phyloP scores from a whole-genome alignment of 1,284 basidiomycete species.

The Cryptococcus depauperatus region DNA sequence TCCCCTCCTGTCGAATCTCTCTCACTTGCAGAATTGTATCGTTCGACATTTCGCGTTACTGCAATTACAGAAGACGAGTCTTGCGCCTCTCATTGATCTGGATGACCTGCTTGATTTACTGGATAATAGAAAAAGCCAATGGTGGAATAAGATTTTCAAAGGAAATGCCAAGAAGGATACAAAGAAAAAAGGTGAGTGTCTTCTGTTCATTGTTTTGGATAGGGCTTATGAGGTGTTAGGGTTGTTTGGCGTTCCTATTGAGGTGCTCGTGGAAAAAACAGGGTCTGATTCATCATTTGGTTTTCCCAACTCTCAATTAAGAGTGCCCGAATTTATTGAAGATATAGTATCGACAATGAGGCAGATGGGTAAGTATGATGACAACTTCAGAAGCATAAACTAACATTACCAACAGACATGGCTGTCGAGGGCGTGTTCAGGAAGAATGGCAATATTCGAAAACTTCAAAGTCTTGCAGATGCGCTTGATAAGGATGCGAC shows the following conservation, averaged over 20 bases:
- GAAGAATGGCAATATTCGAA: slow-evolving; percentile 94
- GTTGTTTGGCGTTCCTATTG: slow-evolving; percentile 87
- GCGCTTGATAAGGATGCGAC: slow-evolving; percentile 86
- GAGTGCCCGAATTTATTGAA: slow-evolving; percentile 95
- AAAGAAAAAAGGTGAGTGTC: slow-evolving; percentile 73
- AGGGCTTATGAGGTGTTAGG: slow-evolving; percentile 45
- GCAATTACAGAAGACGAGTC: slow-evolving; percentile 63
- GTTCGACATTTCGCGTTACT: slow-evolving; percentile 87
- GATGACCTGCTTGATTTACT: slow-evolving; percentile 92
- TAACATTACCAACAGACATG: slow-evolving; percentile 60
- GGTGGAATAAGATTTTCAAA: slow-evolving; percentile 97
- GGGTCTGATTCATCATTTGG: slow-evolving; percentile 78
- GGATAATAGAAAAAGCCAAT: slow-evolving; percentile 85
- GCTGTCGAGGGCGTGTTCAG: slow-evolving; percentile 98
- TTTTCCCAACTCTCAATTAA: slow-evolving; percentile 49
- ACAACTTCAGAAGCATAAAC: neutral
- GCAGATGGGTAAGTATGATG: slow-evolving; percentile 76
- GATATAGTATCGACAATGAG: slow-evolving; percentile 97
- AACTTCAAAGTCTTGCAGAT: slow-evolving; percentile 82
- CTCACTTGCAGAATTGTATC: slow-evolving; percentile 75
- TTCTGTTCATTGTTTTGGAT: neutral
- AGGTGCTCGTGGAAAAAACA: slow-evolving; percentile 88
- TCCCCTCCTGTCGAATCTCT: slow-evolving; percentile 69
- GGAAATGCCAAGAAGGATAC: slow-evolving; percentile 72
- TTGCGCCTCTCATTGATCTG: slow-evolving; percentile 74